Conservation (phyloP, 106 monocot species). For the Gastrodia elata region DNA sequence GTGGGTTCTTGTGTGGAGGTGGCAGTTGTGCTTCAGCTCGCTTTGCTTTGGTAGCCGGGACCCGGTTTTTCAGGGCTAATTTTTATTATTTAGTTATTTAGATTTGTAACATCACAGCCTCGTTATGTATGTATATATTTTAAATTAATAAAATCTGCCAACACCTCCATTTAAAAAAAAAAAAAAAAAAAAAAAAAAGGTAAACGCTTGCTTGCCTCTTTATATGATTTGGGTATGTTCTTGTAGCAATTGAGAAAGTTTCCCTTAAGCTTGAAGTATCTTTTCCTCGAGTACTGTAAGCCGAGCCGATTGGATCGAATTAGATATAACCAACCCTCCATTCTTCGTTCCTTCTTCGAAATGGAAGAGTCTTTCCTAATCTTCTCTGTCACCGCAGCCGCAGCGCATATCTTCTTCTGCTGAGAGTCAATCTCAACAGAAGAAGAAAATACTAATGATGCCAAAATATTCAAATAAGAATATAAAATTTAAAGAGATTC, state of each 20-base stretch:
- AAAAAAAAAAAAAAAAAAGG: neutral
- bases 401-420: constrained; percentile 7
- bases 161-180: neutral
- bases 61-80: too few relatives aligned
- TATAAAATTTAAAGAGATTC: neutral
- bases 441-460: neutral
- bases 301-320: constrained; percentile 52
- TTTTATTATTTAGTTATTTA: too few relatives aligned
- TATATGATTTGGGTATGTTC: constrained; percentile 19
- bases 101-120: too few relatives aligned
- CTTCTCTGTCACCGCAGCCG: neutral
- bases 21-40: too few relatives aligned
- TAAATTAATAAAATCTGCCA: neutral
- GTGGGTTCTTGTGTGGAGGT: too few relatives aligned
- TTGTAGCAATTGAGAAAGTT: constrained; percentile 46
- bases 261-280: constrained; percentile 42
- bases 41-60: too few relatives aligned
- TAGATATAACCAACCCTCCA: constrained; percentile 64
- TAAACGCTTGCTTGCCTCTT: neutral
- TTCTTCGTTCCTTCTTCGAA: constrained; percentile 7
- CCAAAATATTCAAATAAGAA: neutral
- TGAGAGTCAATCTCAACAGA: constrained; percentile 6
- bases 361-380: neutral
- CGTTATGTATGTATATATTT: too few relatives aligned
- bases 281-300: constrained; percentile 42